These are phyloP conservation scores for Nidularia sp. DNA, from an alignment of 768 basidiomycete species.

Conservation along the genomic window DNA sequence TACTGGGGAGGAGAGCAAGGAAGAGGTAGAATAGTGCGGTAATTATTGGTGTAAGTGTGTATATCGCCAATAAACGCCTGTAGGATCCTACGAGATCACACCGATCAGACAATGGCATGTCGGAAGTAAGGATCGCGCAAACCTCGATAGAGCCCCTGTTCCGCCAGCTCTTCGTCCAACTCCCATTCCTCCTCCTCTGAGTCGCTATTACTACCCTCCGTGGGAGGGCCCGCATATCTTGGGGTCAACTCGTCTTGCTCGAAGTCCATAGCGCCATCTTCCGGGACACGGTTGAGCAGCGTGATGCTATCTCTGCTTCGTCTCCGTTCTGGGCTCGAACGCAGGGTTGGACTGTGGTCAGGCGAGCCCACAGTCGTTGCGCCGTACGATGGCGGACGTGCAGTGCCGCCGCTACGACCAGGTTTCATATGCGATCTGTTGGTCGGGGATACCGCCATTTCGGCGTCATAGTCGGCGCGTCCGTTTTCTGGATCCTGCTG, in stretches of 20 bases:
- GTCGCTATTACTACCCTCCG: neutral
- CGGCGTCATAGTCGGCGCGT: neutral
- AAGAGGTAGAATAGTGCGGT: conserved; percentile 43
- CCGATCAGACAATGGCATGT: neutral
- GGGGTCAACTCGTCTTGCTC: neutral
- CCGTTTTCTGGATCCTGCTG: neutral
- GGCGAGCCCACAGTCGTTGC: neutral
- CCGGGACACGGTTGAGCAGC: conserved; percentile 29
- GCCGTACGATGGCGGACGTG: neutral
- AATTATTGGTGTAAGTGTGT: conserved; percentile 56
- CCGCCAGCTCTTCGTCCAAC: conserved; percentile 38
- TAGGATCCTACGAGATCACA: conserved; percentile 55
- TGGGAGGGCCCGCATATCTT: neutral
- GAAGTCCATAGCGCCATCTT: conserved; percentile 26
- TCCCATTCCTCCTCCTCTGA: conserved; percentile 20
- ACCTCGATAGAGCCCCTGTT: conserved; percentile 49
- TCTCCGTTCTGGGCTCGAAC: conserved; percentile 2
- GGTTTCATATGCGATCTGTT: neutral
- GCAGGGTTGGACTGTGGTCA: neutral
- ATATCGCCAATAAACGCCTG: conserved; percentile 45
- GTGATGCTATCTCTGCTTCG: conserved; percentile 11
- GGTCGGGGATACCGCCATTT: neutral
- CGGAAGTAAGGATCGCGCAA: conserved; percentile 8
- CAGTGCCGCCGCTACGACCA: neutral
- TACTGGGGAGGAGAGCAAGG: conserved; percentile 44